Evolutionary conservation across 2,329 filamentous ascomycete species (phyloP), one percentile per base, ranked within the genome.

Genomic region (Leptographium flavum): DNA sequence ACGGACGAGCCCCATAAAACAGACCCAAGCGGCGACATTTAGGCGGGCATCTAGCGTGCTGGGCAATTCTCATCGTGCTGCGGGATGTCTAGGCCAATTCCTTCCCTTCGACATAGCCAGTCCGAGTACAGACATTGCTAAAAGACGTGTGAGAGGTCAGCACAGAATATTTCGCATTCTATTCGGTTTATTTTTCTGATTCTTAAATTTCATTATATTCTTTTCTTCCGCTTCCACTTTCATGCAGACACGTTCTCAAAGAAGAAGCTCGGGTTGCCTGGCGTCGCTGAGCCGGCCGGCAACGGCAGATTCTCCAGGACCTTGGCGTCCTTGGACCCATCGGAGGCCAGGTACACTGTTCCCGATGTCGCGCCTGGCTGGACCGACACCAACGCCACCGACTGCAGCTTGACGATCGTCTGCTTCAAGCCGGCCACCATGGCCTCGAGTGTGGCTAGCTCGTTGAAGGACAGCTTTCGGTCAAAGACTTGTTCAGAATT

Each of bases 381-480:
- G 3, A 93, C 79, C 9, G 70, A 65, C 38, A 94, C 65, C 51
- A 94, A 70, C 52, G 86, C 81, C 19, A 94, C 74, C 31, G 71
- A 39, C 43, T 47, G 31, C 37, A 53, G 49, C 49, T 51, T 50
- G 38, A 43, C 70, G 53, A 87, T 81, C 27, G 93, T 74, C 39
- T 72, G 47, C 49, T 52, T 50, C 40, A 52, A 43, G 11, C 45
- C 46, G 27, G 80, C 79, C 19, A 68, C 79, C 17, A 81, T 82
- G 62, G 83, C 80, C 71, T 83, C 86, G 56, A 98, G 66, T 19
- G 79, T 73, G 3, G 87, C 69, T 81, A 95, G 94, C 56, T 87
- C 79, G 45, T 95, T 81, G 61, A 96, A 98, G 1, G 77, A 73
- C 50, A 98, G 70, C 64, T 90, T 86, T 53, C 87, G 75, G 58